Conservation (phyloP, 192 early-diverging fungal genomes). For the Rhizophlyctis rosea region DNA sequence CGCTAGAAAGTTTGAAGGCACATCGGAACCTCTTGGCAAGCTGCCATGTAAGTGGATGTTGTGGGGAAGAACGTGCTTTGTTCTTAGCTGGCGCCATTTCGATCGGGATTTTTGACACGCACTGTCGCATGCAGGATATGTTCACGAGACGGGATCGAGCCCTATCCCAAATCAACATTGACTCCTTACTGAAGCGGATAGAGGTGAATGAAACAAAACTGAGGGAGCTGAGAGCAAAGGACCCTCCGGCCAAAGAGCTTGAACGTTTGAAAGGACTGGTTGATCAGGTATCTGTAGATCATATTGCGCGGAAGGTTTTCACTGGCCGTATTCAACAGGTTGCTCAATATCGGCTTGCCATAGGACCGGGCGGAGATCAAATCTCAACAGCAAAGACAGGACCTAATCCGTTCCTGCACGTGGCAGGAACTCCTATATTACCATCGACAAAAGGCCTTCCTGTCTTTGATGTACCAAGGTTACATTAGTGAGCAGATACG, state of each 20-base stretch:
- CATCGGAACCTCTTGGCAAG: conserved; percentile 65
- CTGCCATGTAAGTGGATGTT: conserved; percentile 37
- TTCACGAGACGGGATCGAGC: conserved; percentile 43
- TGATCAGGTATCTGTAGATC: conserved; percentile 34
- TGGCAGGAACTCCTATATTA: conserved; percentile 56
- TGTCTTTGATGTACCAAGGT: conserved; percentile 58
- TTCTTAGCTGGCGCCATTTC: not conserved
- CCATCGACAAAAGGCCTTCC: conserved; percentile 56
- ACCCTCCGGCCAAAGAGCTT: conserved; percentile 29
- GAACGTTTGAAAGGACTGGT: conserved; percentile 29
- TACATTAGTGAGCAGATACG: conserved; percentile 59
- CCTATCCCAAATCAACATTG: conserved; percentile 42
- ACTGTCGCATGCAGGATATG: conserved; percentile 10
- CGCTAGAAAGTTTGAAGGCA: conserved; percentile 61
- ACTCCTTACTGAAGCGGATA: conserved; percentile 56
- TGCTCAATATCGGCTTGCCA: conserved; percentile 4
- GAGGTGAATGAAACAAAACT: conserved; percentile 45
- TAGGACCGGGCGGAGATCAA: conserved; percentile 53
- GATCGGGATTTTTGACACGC: conserved; percentile 47
- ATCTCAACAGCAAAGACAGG: conserved; percentile 43
- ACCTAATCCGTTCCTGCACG: conserved; percentile 52
- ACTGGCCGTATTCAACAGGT: not conserved
- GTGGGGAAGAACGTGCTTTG: not conserved
- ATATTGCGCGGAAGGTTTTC: not conserved
- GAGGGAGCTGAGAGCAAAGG: conserved; percentile 33